A percentile compares a stretch with the other conserved stretches of the same genome.
Conservation (phyloP, 768 basidiomycete genomes). For the Trametes meyenii region DNA sequence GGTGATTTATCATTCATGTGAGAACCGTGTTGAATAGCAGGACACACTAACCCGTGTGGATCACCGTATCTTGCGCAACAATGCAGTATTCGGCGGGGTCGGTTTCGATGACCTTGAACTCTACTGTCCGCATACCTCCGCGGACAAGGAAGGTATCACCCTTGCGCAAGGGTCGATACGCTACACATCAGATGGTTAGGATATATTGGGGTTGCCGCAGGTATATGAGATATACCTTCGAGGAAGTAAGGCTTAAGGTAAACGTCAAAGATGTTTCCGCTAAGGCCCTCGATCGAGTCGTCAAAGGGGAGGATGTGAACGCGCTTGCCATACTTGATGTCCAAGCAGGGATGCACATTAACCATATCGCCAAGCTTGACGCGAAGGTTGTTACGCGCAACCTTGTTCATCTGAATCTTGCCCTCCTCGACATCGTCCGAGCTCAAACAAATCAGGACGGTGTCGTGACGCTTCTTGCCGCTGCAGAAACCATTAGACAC, state of each 20-base stretch:
- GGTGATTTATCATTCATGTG: conserved; percentile 9
- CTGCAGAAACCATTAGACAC: conserved; percentile 40
- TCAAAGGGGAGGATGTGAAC: conserved; percentile 97
- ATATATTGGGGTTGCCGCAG: neutral
- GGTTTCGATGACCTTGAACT: conserved; percentile 99
- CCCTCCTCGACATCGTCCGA: conserved; percentile 98
- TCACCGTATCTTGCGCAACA: conserved; percentile 98
- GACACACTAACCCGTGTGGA: conserved; percentile 73
- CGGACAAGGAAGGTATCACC: conserved; percentile 99
- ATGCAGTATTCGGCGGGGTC: conserved; percentile 99
- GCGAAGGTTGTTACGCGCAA: conserved; percentile 98
- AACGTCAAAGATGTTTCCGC: conserved; percentile 98
- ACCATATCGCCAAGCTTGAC: conserved; percentile 97
- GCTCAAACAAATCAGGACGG: conserved; percentile 94
- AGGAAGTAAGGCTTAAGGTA: conserved; percentile 99
- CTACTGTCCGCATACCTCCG: conserved; percentile 97
- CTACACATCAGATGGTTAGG: conserved; percentile 20
- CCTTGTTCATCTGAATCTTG: conserved; percentile 98
- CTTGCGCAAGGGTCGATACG: conserved; percentile 90
- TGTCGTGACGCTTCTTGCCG: conserved; percentile 97
- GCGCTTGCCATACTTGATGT: conserved; percentile 99
- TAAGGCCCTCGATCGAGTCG: conserved; percentile 96
- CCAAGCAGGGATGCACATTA: conserved; percentile 92
- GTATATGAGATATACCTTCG: conserved; percentile 59
- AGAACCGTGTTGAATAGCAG: neutral